Evolutionary conservation across 345 rosid species (phyloP).

Genomic region (Hirschfeldia incana): DNA sequence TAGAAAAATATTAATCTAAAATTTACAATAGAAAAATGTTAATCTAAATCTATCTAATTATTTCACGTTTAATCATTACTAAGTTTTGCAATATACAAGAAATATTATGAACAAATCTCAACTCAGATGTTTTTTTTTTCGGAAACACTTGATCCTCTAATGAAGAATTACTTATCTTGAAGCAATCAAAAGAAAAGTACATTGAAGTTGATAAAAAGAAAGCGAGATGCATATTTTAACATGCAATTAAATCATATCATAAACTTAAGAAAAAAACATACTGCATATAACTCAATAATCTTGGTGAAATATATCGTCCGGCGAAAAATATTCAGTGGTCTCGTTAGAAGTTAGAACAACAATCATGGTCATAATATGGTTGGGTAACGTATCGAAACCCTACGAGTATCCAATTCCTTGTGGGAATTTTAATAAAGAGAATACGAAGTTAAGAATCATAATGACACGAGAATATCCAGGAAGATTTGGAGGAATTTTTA

Average conservation of each 20-base stretch:
- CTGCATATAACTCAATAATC: neutral
- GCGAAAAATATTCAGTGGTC: neutral
- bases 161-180: neutral
- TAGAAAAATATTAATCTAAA: neutral
- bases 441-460: slow-evolving; percentile 32
- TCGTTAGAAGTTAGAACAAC: neutral
- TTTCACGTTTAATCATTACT: neutral
- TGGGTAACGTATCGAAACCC: slow-evolving; percentile 28
- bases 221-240: neutral
- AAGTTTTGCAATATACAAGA: neutral
- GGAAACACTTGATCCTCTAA: neutral
- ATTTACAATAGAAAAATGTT: neutral
- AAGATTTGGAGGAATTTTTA: slow-evolving; percentile 36
- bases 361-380: slow-evolving; percentile 14
- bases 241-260: neutral
- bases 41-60: neutral
- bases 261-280: neutral
- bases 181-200: neutral
- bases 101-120: neutral
- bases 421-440: slow-evolving; percentile 35
- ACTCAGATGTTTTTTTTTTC: too few species aligned
- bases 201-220: neutral
- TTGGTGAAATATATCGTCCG: neutral
- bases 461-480: slow-evolving; percentile 39
- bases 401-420: slow-evolving; percentile 35